Evolutionary conservation across 2,329 filamentous ascomycete species (phyloP), one percentile per base, ranked within the genome.

Genomic region (Hymenoscyphus infarciens): DNA sequence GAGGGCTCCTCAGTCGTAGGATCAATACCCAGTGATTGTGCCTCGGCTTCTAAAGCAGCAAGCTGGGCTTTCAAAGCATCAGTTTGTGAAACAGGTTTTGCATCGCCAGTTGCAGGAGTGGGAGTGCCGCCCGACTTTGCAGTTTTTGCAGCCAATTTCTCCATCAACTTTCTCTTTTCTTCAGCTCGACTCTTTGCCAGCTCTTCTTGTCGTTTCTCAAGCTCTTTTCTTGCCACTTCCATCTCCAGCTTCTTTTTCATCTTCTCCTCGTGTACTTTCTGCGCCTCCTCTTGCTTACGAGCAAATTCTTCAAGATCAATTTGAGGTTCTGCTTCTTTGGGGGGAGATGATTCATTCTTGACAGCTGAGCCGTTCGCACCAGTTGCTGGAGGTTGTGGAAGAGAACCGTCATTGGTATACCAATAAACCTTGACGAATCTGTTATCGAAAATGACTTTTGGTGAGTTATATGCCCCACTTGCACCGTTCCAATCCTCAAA

Each of bases 381-480:
- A 8, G 57, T 64, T 16, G 61, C 49, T 29, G 69, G 68, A 13
- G 69, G 69, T 59, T 73, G 70, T 29, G 73, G 72, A 33, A 74
- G 58, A 8, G 72, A 69, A 16, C 71, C 52, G 29, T 82, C 80
- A 5, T 83, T 81, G 68, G 85, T 88, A 72, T 86, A 82, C 90
- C 90, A 94, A 70, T 88, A 92, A 0, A 94, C 88, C 70, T 92
- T 93, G 57, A 95, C 91, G 69, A 95, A 95, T 11, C 91, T 82
- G 69, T 94, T 95, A 70, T 93, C 89, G 71, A 94, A 95, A 54
- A 95, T 87, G 56, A 87, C 87, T 71, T 92, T 92, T 0, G 91
- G 90, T 8, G 88, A 92, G 56, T 83, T 82, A 73, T 91, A 92
- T 1, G 91, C 91, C 16, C 83, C 82, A 63, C 86, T 84, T 15